Evolutionary conservation across 2,329 filamentous ascomycete genomes (phyloP).

Genomic region (Emmonsiellopsis sp.): DNA sequence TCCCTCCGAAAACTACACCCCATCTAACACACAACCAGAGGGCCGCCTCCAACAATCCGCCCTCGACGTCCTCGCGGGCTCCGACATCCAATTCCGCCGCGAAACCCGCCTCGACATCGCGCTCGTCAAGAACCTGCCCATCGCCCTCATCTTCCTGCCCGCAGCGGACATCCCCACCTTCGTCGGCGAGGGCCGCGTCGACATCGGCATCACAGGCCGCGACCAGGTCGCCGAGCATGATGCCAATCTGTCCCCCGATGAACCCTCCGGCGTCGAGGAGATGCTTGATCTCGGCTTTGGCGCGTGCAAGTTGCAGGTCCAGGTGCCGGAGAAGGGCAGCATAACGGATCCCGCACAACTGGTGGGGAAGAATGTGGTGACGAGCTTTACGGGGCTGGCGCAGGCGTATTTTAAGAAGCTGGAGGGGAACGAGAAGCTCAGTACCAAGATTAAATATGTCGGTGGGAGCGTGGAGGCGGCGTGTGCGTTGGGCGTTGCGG

Average conservation of each 20-base stretch:
- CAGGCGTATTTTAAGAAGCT: conserved; percentile 74
- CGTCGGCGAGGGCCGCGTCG: conserved; percentile 86
- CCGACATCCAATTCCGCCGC: conserved; percentile 92
- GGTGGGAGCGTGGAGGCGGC: conserved; percentile 96
- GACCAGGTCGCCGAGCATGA: conserved; percentile 92
- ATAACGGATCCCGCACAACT: conserved; percentile 64
- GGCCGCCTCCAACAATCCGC: conserved; percentile 81
- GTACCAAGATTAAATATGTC: conserved; percentile 83
- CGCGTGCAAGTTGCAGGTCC: conserved; percentile 87
- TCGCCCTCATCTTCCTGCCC: conserved; percentile 93
- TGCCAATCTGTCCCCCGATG: conserved; percentile 36
- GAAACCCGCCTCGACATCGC: conserved; percentile 95
- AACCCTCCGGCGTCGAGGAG: conserved; percentile 60
- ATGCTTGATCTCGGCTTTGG: conserved; percentile 88
- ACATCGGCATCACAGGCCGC: conserved; percentile 86
- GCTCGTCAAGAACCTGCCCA: conserved; percentile 90
- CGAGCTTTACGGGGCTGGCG: conserved; percentile 82
- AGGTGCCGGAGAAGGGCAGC: conserved; percentile 77
- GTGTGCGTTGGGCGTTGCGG: conserved; percentile 87
- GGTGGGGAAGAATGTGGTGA: conserved; percentile 86
- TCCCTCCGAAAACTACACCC: not conserved
- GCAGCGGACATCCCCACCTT: conserved; percentile 97
- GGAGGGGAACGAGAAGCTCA: conserved; percentile 43
- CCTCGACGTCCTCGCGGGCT: conserved; percentile 83
- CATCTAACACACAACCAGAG: conserved; percentile 46